Evolutionary conservation across 768 basidiomycete species (phyloP).

Genomic region (Ephemerocybe angulata): DNA sequence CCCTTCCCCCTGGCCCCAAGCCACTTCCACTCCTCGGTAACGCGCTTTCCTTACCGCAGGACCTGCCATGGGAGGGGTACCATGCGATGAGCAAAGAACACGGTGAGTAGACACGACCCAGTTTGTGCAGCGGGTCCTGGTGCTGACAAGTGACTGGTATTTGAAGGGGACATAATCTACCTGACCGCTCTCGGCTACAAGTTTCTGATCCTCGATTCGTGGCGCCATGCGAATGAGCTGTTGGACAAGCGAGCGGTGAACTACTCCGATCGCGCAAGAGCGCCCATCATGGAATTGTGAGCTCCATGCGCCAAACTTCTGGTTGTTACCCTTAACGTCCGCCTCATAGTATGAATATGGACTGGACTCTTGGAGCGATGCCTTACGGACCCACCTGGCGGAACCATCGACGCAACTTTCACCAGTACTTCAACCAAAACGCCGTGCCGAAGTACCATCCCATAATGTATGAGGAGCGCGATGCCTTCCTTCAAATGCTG

Average conservation of each 20-base stretch:
- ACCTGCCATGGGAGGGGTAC: conserved; percentile 10
- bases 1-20: conserved; percentile 14
- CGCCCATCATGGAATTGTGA: conserved; percentile 19
- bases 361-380: conserved; percentile 17
- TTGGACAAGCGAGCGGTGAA: conserved; percentile 13
- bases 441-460: conserved; percentile 12
- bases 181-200: conserved; percentile 6
- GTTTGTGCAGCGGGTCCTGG: neutral
- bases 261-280: conserved; percentile 20
- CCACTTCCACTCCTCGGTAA: conserved; percentile 13
- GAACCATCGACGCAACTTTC: conserved; percentile 20
- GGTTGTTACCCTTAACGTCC: neutral
- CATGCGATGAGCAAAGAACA: conserved; percentile 11
- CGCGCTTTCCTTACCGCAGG: conserved; percentile 1
- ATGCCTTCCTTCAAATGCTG: conserved; percentile 27
- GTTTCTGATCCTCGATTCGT: conserved; percentile 3
- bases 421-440: conserved; percentile 20
- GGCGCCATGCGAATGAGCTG: conserved; percentile 4
- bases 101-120: neutral
- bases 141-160: neutral
- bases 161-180: conserved; percentile 6
- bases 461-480: conserved; percentile 20
- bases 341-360: conserved; percentile 21
- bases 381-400: conserved; percentile 22
- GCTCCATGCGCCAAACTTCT: conserved; percentile 3